Evolutionary conservation across 495 filamentous ascomycete genomes (phyloP).

Genomic region (Tuber borchii): DNA sequence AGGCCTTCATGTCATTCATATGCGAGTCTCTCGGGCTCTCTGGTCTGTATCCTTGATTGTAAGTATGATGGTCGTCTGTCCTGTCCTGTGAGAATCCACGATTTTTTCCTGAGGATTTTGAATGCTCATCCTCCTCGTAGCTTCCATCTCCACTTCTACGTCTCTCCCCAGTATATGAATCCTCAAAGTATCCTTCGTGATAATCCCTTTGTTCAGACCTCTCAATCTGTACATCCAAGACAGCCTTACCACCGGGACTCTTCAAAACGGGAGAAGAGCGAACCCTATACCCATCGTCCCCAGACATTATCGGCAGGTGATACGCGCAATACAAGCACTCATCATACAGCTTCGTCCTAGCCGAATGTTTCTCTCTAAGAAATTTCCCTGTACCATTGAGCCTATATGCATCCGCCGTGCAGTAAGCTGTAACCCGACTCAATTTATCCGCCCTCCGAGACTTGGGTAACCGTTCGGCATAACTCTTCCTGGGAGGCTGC

Average conservation of each 20-base stretch:
- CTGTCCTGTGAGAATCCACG: conserved; percentile 19
- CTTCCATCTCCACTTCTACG: conserved; percentile 42
- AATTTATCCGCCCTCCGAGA: conserved; percentile 77
- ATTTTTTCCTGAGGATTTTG: conserved; percentile 17
- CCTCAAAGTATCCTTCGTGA: conserved; percentile 77
- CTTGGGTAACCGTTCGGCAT: conserved; percentile 91
- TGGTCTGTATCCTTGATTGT: conserved; percentile 28
- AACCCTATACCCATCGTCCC: conserved; percentile 75
- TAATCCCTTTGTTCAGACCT: conserved; percentile 83
- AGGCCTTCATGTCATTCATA: conserved; percentile 45
- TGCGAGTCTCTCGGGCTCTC: conserved; percentile 39
- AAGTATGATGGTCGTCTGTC: conserved; percentile 14
- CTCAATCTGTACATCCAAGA: conserved; percentile 95
- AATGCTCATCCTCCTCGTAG: conserved; percentile 37
- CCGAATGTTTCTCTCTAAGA: conserved; percentile 80
- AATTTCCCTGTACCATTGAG: conserved; percentile 80
- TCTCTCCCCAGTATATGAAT: conserved; percentile 43
- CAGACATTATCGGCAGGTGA: conserved; percentile 80
- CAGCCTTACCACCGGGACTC: conserved; percentile 82
- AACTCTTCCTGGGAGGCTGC: conserved; percentile 63
- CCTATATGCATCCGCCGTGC: conserved; percentile 88
- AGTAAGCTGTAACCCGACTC: conserved; percentile 87
- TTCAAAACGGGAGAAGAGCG: conserved; percentile 86
- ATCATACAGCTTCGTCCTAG: conserved; percentile 95
- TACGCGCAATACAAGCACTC: conserved; percentile 96